phyloP scores from a whole-genome alignment of 2,329 filamentous ascomycete species.

The Aspergillus pseudoviridinutans region DNA sequence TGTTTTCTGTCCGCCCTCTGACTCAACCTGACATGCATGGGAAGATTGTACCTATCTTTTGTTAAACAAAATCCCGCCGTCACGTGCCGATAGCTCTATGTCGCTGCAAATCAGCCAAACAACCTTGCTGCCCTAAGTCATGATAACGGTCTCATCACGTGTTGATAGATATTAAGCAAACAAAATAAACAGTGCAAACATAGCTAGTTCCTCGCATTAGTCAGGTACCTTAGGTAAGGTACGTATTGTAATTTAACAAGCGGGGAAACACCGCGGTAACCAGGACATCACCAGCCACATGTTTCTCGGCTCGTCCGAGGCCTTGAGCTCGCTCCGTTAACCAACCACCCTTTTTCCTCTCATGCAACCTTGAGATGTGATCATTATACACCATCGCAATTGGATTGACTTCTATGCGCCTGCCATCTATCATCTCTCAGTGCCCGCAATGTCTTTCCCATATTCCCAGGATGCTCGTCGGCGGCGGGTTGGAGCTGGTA shows the following conservation, averaged over 20 bases:
- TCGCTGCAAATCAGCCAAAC: slow-evolving; percentile 28
- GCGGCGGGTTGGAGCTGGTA: slow-evolving; percentile 34
- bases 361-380: slow-evolving; percentile 31
- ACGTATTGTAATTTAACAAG: slow-evolving; percentile 7
- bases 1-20: neutral
- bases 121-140: slow-evolving; percentile 4
- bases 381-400: slow-evolving; percentile 20
- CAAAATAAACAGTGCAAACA: slow-evolving; percentile 22
- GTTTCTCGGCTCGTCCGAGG: slow-evolving; percentile 36
- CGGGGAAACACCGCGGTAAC: slow-evolving; percentile 27
- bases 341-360: slow-evolving; percentile 11
- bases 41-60: neutral
- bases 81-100: slow-evolving; percentile 12
- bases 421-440: slow-evolving; percentile 18
- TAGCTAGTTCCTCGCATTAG: neutral
- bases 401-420: slow-evolving; percentile 24
- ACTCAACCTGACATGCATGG: neutral
- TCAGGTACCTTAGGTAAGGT: neutral
- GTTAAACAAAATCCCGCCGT: slow-evolving; percentile 1
- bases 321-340: slow-evolving; percentile 16
- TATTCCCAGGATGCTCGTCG: slow-evolving; percentile 36
- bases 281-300: slow-evolving; percentile 37
- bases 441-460: slow-evolving; percentile 37
- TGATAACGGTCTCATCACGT: slow-evolving; percentile 15
- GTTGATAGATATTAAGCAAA: slow-evolving; percentile 24